Evolutionary conservation across 192 early-diverging fungal species (phyloP), one percentile per base, ranked within the genome.

Genomic region (Blastocladiella britannica): DNA sequence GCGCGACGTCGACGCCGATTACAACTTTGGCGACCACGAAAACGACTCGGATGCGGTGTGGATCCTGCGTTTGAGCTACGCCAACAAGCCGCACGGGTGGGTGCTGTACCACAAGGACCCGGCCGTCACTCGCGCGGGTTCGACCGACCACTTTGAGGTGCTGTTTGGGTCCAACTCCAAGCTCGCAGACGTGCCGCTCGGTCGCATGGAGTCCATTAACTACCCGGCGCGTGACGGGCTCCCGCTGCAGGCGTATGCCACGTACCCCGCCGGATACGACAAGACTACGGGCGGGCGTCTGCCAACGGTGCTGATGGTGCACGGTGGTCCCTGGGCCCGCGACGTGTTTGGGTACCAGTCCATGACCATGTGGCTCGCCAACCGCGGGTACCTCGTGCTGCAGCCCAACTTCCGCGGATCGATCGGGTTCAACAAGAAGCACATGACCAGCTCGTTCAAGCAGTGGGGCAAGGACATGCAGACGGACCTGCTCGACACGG

Each of bases 401-500:
- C 60, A 63, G 20, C 63, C 69, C 25, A 65, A 70, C 28, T 70
- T 57, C 60, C 60, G 68, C 26, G 52, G 59, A 9, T 70, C 67
- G 5, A 57, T 51, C 6, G 68, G 68, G 25, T 62, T 70, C 7
- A 64, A 60, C 27, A 70, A 70, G 57, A 12, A 5, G 12, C 65
- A 66, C 9, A 30, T 70, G 26, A 56, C 55, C 12, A 27, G 53
- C 15, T 65, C 53, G 22, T 65, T 54, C 27, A 29, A 57, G 26
- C 58, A 70, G 43, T 70, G 68, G 68, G 43, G 64, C 26, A 58
- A 56, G 24, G 52, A 64, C 22, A 69, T 69, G 66, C 68, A 70
- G n/a, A 60, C 23, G n/a, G 68, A 70, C 53, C 27, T 70, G 29
- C 57, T 67, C 29, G 65, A 70, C 58, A 68, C 52, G 12, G 55